Evolutionary conservation across 2,329 filamentous ascomycete genomes (phyloP).

Genomic region (Sarocladiaceae sp.): DNA sequence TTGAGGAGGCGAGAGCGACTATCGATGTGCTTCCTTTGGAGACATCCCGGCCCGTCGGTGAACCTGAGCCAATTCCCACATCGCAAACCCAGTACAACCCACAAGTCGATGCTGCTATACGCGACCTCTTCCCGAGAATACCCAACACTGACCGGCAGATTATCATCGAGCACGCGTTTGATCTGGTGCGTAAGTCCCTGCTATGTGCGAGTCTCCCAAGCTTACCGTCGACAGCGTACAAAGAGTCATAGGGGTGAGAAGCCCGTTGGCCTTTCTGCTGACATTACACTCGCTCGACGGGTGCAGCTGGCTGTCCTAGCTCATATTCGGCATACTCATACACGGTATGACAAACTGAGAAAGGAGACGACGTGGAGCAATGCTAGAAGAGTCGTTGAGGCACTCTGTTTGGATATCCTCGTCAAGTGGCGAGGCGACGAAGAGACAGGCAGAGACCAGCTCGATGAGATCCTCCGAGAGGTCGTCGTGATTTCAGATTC

Average conservation of each 20-base stretch:
- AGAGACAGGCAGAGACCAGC: slow-evolving; percentile 62
- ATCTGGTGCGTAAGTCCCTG: slow-evolving; percentile 40
- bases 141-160: slow-evolving; percentile 59
- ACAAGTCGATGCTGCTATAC: slow-evolving; percentile 58
- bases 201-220: not conserved
- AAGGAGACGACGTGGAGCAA: slow-evolving; percentile 54
- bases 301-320: slow-evolving; percentile 63
- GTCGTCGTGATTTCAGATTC: slow-evolving; percentile 63
- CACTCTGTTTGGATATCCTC: slow-evolving; percentile 58
- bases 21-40: slow-evolving; percentile 21
- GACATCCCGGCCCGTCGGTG: slow-evolving; percentile 20
- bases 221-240: slow-evolving; percentile 40
- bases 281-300: slow-evolving; percentile 55
- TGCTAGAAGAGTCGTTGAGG: slow-evolving; percentile 57
- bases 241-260: slow-evolving; percentile 38
- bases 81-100: slow-evolving; percentile 56
- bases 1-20: slow-evolving; percentile 46
- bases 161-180: slow-evolving; percentile 60
- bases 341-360: slow-evolving; percentile 59
- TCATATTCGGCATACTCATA: slow-evolving; percentile 64
- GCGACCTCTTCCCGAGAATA: slow-evolving; percentile 62
- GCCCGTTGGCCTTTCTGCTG: slow-evolving; percentile 52
- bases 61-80: slow-evolving; percentile 56
- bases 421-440: slow-evolving; percentile 71
- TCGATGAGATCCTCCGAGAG: slow-evolving; percentile 63